phyloP scores from a whole-genome alignment of 345 rosid genomes.

The Hibiscus trionum region DNA sequence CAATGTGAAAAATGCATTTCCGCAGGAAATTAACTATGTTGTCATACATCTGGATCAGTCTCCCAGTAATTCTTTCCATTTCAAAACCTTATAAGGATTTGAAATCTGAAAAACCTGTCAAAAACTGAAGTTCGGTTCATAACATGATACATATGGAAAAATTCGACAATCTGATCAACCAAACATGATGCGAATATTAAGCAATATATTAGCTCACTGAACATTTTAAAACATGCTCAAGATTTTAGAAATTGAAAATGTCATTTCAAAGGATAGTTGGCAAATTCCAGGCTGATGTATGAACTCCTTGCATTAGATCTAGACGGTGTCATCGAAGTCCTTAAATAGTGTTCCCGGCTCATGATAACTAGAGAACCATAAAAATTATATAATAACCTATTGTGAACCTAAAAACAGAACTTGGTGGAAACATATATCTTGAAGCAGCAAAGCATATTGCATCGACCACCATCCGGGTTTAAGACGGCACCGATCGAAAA shows the following conservation, averaged over 20 bases:
- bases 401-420: not conserved
- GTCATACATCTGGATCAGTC: not conserved
- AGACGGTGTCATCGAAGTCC: not conserved
- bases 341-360: not conserved
- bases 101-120: not conserved
- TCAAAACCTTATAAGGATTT: not conserved
- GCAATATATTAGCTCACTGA: not conserved
- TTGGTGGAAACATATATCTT: not conserved
- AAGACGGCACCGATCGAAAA: not conserved
- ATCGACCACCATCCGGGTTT: not conserved
- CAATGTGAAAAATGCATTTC: constrained; percentile 28
- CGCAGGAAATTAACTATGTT: constrained; percentile 15
- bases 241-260: not conserved
- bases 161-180: not conserved
- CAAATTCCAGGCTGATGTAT: not conserved
- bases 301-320: not conserved
- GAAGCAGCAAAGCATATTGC: not conserved
- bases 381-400: not conserved
- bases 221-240: constrained; percentile 1
- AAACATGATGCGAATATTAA: not conserved
- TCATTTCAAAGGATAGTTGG: not conserved
- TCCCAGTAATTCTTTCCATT: not conserved
- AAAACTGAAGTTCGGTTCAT: not conserved
- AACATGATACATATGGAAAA: not conserved
- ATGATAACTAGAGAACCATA: not conserved